A percentile compares a stretch with the other conserved stretches of the same genome.
phyloP scores from a whole-genome alignment of 2,329 filamentous ascomycete species.

The Dactylonectria macrodidyma region DNA sequence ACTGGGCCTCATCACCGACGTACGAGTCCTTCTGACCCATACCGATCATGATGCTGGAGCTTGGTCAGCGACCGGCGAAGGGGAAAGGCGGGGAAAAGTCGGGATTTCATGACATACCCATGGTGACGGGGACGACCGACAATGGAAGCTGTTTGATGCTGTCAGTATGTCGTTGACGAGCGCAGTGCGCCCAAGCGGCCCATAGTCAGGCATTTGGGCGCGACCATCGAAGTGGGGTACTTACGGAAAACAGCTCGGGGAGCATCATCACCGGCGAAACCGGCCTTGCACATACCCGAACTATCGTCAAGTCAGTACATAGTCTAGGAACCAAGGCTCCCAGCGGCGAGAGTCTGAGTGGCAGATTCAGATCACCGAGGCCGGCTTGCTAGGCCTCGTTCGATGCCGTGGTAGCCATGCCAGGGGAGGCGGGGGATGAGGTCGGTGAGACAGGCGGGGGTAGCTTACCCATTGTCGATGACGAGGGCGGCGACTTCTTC shows the following conservation, averaged over 20 bases:
- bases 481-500: constrained; percentile 99
- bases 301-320: constrained; percentile 69
- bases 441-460: constrained; percentile 55
- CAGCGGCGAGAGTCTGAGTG: background rate
- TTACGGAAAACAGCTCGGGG: constrained; percentile 99
- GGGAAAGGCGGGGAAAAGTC: constrained; percentile 35
- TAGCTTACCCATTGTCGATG: constrained; percentile 99
- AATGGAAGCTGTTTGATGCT: constrained; percentile 83
- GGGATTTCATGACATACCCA: constrained; percentile 79
- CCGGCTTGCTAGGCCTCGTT: constrained; percentile 40
- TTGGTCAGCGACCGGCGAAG: constrained; percentile 32
- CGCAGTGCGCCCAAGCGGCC: constrained; percentile 29
- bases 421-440: constrained; percentile 43
- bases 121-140: constrained; percentile 99
- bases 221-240: constrained; percentile 60
- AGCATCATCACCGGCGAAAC: constrained; percentile 99
- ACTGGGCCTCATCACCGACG: constrained; percentile 99
- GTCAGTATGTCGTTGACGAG: constrained; percentile 53
- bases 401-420: constrained; percentile 42
- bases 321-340: background rate
- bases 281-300: constrained; percentile 99
- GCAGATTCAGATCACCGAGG: constrained; percentile 22
- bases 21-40: constrained; percentile 99
- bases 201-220: constrained; percentile 40
- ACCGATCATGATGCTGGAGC: constrained; percentile 98